These are phyloP conservation scores for Ophiostoma pallidulum DNA, from an alignment of 2,329 filamentous ascomycete genomes.

Conservation along the genomic window DNA sequence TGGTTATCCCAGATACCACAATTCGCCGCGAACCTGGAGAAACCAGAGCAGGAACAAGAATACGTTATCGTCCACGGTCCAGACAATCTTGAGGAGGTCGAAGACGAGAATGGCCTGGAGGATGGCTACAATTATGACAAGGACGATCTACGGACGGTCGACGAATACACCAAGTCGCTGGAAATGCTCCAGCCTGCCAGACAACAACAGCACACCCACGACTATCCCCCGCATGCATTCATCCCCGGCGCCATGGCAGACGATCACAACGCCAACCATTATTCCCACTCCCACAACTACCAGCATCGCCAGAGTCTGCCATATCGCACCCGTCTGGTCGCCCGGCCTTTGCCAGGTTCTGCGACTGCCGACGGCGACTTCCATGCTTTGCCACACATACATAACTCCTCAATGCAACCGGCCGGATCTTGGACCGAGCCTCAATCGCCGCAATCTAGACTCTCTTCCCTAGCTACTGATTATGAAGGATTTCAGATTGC, in stretches of 20 bases:
- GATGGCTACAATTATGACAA: not conserved
- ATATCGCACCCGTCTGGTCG: slow-evolving; percentile 1
- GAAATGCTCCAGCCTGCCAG: slow-evolving; percentile 6
- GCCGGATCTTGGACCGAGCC: slow-evolving; percentile 7
- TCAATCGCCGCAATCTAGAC: slow-evolving; percentile 5
- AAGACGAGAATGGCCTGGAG: not conserved
- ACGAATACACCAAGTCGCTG: slow-evolving; percentile 17
- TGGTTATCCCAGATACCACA: slow-evolving; percentile 13
- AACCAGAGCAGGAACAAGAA: no score
- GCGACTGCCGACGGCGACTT: not conserved
- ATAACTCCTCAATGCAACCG: slow-evolving; percentile 3
- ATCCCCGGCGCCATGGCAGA: not conserved
- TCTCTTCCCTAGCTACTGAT: not conserved
- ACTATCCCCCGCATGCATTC: not conserved
- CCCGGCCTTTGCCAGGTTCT: not conserved
- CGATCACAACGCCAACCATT: not conserved
- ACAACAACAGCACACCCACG: not conserved
- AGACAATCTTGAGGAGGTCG: not conserved
- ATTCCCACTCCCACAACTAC: slow-evolving; percentile 6
- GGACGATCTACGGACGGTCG: not conserved
- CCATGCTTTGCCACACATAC: not conserved
- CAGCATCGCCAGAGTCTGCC: slow-evolving; percentile 6
- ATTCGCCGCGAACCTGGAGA: not conserved
- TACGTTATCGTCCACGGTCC: not conserved
- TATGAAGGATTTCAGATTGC: slow-evolving; percentile 14